Evolutionary conservation across 371 early-diverging fungal genomes (phyloP).

Genomic region (Entomophthora muscae): DNA sequence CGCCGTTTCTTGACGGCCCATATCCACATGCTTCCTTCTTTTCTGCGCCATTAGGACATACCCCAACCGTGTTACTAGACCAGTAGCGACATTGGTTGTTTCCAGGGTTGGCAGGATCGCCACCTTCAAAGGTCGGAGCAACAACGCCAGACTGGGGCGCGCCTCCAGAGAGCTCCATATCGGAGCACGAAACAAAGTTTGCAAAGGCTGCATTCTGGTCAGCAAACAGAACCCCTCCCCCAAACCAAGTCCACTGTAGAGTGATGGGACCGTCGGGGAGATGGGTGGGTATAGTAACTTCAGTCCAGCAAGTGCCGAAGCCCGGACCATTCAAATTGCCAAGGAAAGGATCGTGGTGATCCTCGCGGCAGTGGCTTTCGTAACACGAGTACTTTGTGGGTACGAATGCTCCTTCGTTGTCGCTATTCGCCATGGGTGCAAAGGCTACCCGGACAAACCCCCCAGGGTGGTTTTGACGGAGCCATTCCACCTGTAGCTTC

Average conservation of each 20-base stretch:
- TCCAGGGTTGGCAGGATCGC: not conserved
- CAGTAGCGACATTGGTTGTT: constrained; percentile 2
- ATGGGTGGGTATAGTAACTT: constrained; percentile 24
- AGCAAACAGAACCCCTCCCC: constrained; percentile 15
- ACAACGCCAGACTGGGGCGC: not conserved
- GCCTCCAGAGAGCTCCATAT: constrained; percentile 27
- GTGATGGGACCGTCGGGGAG: constrained; percentile 30
- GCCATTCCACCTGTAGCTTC: constrained; percentile 24
- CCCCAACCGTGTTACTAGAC: not conserved
- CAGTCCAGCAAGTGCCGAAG: constrained; percentile 21
- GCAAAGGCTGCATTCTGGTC: constrained; percentile 25
- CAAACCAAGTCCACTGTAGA: constrained; percentile 41
- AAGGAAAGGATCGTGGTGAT: constrained; percentile 7
- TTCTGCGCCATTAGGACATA: not conserved
- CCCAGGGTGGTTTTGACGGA: constrained; percentile 36
- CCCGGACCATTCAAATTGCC: constrained; percentile 21
- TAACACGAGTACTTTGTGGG: constrained; percentile 29
- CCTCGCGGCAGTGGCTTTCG: constrained; percentile 25
- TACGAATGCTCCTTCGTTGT: constrained; percentile 27
- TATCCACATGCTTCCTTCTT: not conserved
- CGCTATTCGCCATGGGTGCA: constrained; percentile 29
- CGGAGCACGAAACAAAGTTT: constrained; percentile 29
- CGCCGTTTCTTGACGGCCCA: not conserved
- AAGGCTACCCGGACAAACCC: constrained; percentile 37
- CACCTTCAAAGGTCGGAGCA: not conserved